Evolutionary conservation across 106 monocot species (phyloP).

Genomic region (Dactylorhiza incarnata): DNA sequence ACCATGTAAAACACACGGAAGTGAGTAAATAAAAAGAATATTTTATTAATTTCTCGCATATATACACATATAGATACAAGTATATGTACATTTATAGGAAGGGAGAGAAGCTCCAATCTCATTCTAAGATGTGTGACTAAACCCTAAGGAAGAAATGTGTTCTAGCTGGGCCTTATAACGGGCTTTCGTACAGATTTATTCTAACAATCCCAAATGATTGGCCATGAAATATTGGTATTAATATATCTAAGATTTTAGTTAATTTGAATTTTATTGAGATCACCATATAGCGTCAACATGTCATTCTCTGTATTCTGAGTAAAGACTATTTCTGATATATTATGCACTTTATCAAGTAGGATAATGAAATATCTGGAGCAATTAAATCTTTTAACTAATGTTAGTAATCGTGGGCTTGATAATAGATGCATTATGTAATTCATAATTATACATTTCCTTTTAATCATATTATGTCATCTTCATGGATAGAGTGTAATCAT

Average conservation of each 20-base stretch:
- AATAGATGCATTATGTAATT: neutral
- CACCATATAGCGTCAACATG: neutral
- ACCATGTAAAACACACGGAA: no score
- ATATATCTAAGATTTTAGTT: neutral
- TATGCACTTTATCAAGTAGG: neutral
- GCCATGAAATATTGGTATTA: neutral
- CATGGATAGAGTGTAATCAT: neutral
- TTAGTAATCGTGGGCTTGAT: neutral
- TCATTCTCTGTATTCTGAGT: neutral
- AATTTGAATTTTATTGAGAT: neutral
- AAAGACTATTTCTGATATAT: neutral
- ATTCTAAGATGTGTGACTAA: no score
- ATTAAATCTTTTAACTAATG: neutral
- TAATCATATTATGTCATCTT: neutral
- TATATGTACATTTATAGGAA: no score
- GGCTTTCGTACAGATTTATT: no score
- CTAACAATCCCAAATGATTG: neutral
- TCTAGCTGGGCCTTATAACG: no score
- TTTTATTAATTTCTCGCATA: no score
- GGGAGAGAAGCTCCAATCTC: no score
- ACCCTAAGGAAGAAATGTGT: no score
- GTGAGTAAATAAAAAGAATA: no score
- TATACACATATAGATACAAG: no score
- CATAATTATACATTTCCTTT: neutral
- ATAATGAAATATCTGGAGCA: neutral